Evolutionary conservation across 2,329 filamentous ascomycete species (phyloP).

Genomic region (Setomelanomma holmii): DNA sequence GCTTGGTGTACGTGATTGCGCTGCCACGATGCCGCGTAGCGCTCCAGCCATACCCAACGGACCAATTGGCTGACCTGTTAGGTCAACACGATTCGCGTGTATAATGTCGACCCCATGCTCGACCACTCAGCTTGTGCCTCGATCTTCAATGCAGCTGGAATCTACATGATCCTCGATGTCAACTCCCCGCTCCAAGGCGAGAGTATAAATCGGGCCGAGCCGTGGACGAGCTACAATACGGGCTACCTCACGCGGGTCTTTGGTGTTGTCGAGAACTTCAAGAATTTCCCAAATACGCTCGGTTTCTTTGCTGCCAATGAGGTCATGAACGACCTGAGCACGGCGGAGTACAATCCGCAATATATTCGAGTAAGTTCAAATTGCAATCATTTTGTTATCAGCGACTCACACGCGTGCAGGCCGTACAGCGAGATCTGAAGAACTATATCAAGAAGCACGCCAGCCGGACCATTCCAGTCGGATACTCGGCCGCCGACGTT

Average conservation of each 20-base stretch:
- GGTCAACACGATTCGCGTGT: constrained; percentile 69
- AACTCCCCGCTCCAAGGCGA: constrained; percentile 66
- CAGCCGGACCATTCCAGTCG: constrained; percentile 67
- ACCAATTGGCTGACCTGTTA: constrained; percentile 5
- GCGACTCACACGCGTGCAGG: constrained; percentile 32
- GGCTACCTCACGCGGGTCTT: constrained; percentile 67
- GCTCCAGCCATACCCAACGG: background rate
- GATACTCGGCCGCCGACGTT: constrained; percentile 78
- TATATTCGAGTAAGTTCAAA: constrained; percentile 60
- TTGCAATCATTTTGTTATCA: too few relatives aligned
- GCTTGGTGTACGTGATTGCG: constrained; percentile 54
- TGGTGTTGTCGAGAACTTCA: constrained; percentile 70
- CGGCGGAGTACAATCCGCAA: constrained; percentile 59
- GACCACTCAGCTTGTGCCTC: constrained; percentile 69
- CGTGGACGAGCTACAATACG: constrained; percentile 62
- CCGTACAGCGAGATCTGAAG: constrained; percentile 72
- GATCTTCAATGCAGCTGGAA: constrained; percentile 71
- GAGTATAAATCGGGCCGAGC: constrained; percentile 63
- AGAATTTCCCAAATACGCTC: constrained; percentile 69
- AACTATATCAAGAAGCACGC: constrained; percentile 69
- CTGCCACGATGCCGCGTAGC: background rate
- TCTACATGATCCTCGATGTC: constrained; percentile 71
- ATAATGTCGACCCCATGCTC: constrained; percentile 66
- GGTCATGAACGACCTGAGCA: constrained; percentile 67
- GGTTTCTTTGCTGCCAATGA: constrained; percentile 74